Evolutionary conservation across 306 rosid genomes (phyloP).

Genomic region (Alnus glutinosa): DNA sequence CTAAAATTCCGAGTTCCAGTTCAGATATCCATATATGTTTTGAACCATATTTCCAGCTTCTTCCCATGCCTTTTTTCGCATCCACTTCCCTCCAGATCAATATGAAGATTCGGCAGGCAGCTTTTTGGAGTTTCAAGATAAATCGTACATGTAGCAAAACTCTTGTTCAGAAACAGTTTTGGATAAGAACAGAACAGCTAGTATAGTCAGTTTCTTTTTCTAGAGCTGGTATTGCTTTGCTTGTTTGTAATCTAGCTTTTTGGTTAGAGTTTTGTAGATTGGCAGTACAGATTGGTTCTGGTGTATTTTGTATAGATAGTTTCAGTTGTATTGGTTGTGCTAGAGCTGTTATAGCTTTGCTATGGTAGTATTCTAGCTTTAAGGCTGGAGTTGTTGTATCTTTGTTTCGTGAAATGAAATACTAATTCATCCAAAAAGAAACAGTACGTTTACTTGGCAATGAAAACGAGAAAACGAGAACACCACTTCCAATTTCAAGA

Average conservation of each 20-base stretch:
- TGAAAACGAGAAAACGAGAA: neutral
- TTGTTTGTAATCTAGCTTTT: too few relatives aligned
- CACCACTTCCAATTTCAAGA: neutral
- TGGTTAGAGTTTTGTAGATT: too few relatives aligned
- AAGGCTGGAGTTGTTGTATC: too few relatives aligned
- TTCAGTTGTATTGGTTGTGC: too few relatives aligned
- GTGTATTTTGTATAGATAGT: too few relatives aligned
- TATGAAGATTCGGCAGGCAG: conserved; percentile 12
- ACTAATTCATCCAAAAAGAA: neutral
- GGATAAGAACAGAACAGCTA: neutral
- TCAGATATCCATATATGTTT: conserved; percentile 16
- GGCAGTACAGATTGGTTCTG: too few relatives aligned
- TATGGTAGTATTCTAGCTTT: too few relatives aligned
- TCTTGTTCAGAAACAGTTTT: neutral
- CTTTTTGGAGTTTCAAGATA: conserved; percentile 16
- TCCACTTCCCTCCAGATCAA: conserved; percentile 1
- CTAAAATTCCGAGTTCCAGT: conserved; percentile 9
- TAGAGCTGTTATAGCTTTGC: too few relatives aligned
- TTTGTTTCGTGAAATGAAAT: too few relatives aligned
- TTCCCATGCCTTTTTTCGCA: conserved; percentile 26
- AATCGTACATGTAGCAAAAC: conserved; percentile 10
- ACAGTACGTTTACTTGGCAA: neutral
- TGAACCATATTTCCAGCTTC: conserved; percentile 3
- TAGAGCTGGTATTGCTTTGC: too few relatives aligned
- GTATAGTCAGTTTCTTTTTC: too few relatives aligned